Base-by-base conservation (phyloP, 371 early-diverging fungal genomes). In the Encephalitozoon cuniculi region DNA sequence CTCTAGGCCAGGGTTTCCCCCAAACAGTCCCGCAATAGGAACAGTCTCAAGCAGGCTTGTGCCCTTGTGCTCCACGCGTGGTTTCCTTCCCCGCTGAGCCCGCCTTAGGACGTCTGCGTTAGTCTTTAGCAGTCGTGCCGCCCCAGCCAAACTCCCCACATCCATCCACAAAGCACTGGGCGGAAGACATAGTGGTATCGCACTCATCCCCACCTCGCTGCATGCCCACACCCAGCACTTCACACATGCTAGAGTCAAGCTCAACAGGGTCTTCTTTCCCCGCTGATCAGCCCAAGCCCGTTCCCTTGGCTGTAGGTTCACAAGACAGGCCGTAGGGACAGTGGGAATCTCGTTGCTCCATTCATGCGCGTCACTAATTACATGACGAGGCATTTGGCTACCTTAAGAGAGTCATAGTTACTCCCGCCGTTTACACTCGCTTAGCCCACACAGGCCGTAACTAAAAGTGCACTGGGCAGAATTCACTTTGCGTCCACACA, bases 291-390 rank as follows among this genome's bases (percentile, higher is more conserved):
- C 81, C 84, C 85, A 86, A 85, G 82, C 87, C 87, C 85, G 83
- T 86, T 87, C 86, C 86, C 86, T 86, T 87, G 87, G 86, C 86
- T 88, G 87, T 88, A 85, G 87, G 84, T 87, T 88, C 87, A 86
- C 87, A 85, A 84, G 84, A 85, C 85, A 84, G 86, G 86, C 86
- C 82, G 86, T 86, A 86, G 85, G 84, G 87, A 87, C 86, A 86
- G 86, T 86, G 86, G 87, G 87, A 87, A 88, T 88, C 87, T 88
- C 87, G 87, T 88, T 88, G 85, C 86, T 87, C 88, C 87, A 89
- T 87, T 89, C 89, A 88, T 87, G 87, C 87, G 84, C 85, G 86
- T 87, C 88, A 87, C 87, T 87, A 87, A 87, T 88, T 87, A 88
- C 85, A 89, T 87, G 88, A 87, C 86, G 86, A 87, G 86, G 87